These are phyloP conservation scores for Oryza meyeriana DNA, from an alignment of 176 grass and related monocot genomes.

Conservation along the genomic window DNA sequence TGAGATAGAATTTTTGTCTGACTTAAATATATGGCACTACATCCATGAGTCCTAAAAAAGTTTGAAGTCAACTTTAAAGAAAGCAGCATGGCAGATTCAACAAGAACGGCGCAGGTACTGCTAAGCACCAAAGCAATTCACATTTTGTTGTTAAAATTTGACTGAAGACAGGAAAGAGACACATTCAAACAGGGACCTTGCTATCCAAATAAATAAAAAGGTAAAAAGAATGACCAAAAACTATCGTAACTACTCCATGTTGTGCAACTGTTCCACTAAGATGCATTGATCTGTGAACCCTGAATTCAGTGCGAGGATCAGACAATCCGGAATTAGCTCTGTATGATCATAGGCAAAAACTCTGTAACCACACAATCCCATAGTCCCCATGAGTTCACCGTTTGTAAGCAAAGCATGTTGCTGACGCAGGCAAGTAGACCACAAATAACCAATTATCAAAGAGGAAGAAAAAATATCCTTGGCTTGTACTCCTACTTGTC, in stretches of 20 bases:
- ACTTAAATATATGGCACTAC: not conserved
- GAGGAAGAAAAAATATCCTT: not conserved
- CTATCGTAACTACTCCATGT: not conserved
- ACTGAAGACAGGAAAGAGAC: not conserved
- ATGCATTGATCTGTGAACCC: not conserved
- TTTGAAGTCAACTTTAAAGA: not conserved
- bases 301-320: not conserved
- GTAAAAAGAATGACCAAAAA: not conserved
- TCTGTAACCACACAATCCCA: not conserved
- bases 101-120: not conserved
- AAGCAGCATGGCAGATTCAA: not conserved
- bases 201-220: not conserved
- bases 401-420: not conserved
- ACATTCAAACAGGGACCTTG: not conserved
- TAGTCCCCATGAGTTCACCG: not conserved
- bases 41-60: not conserved
- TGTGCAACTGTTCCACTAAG: conserved; percentile 18
- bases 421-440: not conserved
- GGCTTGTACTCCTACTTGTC: not conserved
- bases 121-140: not conserved
- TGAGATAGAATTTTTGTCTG: not conserved
- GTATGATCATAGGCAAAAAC: not conserved
- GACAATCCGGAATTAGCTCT: not conserved
- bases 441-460: not conserved
- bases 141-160: not conserved